Evolutionary conservation across 768 basidiomycete genomes (phyloP).

Genomic region (Roridomyces roridus): DNA sequence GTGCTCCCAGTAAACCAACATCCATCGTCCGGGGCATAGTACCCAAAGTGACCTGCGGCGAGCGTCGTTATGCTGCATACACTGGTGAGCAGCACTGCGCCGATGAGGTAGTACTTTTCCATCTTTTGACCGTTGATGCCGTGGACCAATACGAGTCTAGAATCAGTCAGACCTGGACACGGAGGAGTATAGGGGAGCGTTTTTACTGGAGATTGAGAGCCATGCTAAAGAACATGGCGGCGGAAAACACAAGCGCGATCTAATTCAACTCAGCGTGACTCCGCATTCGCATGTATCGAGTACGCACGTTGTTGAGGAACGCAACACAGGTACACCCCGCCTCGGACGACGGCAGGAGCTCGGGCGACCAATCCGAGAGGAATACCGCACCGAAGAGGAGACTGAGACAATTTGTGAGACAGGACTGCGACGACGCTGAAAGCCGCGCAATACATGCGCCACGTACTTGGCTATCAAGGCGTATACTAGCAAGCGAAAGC

Average conservation of each 20-base stretch:
- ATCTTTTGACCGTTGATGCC: conserved; percentile 3
- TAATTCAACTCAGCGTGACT: background rate
- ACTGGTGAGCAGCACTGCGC: background rate
- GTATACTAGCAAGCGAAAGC: conserved; percentile 5
- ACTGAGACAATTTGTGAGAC: background rate
- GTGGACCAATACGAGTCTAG: conserved; percentile 2
- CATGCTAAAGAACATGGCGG: conserved; percentile 3
- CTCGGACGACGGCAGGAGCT: too few species aligned
- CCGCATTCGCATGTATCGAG: too few species aligned
- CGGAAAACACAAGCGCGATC: conserved; percentile 2
- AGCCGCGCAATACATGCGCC: background rate
- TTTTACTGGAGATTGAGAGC: conserved; percentile 6
- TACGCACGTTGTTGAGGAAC: background rate
- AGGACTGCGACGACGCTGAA: background rate
- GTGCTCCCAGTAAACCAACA: background rate
- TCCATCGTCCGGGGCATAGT: background rate
- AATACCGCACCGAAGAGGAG: background rate
- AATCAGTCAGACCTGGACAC: background rate
- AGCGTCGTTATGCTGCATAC: background rate
- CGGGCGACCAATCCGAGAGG: background rate
- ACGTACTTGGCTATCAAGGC: conserved; percentile 6
- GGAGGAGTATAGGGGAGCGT: too few species aligned
- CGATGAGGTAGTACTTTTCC: conserved; percentile 12
- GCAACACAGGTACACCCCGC: background rate
- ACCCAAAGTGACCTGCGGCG: conserved; percentile 1